Percentiles rank a stretch among this genome's conserved stretches.
Evolutionary conservation across 768 basidiomycete species (phyloP).

Genomic region (Suillus variegatus): DNA sequence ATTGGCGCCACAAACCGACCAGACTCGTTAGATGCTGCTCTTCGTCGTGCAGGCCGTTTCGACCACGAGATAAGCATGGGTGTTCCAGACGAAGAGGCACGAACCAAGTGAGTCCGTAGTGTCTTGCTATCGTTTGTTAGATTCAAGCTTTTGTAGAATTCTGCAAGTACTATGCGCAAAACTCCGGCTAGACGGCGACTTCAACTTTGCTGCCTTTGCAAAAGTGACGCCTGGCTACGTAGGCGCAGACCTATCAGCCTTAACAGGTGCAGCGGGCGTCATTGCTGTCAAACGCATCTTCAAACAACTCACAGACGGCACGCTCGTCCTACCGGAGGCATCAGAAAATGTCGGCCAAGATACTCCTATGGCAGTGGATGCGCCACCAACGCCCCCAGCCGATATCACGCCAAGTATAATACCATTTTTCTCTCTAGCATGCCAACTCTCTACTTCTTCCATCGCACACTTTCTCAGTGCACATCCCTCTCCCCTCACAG

Average conservation of each 20-base stretch:
- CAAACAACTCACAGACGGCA: constrained; percentile 69
- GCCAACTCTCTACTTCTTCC: constrained; percentile 56
- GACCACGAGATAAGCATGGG: constrained; percentile 98
- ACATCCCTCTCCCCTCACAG: constrained; percentile 80
- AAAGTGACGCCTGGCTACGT: constrained; percentile 97
- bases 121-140: background rate
- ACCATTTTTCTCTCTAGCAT: constrained; percentile 39
- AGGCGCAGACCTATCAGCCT: constrained; percentile 88
- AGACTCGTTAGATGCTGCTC: constrained; percentile 90
- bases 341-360: constrained; percentile 23
- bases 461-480: constrained; percentile 89
- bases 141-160: constrained; percentile 56
- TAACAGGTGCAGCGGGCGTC: constrained; percentile 93
- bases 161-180: constrained; percentile 82
- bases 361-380: constrained; percentile 41
- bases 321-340: constrained; percentile 53
- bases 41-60: constrained; percentile 91
- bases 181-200: constrained; percentile 82
- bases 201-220: constrained; percentile 83
- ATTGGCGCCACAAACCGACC: constrained; percentile 97
- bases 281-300: constrained; percentile 97
- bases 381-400: constrained; percentile 17
- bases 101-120: constrained; percentile 70
- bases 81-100: constrained; percentile 89
- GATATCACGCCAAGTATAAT: constrained; percentile 21